Percentiles rank a stretch among this genome's conserved stretches.
Conservation (phyloP, 2,329 filamentous ascomycete genomes). For the Aspergillus puulaauensis region DNA sequence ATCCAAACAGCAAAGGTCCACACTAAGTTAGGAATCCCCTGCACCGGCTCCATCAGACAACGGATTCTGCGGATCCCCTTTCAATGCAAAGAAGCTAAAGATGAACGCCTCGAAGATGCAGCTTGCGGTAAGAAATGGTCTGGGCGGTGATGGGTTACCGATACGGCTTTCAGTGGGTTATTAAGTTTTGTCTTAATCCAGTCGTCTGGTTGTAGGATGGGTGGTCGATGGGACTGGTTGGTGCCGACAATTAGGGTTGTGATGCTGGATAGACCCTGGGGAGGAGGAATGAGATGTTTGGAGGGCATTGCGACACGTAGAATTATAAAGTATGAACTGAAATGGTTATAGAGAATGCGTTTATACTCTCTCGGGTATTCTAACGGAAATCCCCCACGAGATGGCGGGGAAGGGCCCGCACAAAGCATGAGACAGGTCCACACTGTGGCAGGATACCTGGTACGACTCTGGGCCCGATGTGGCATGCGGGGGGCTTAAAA, state of each 20-base stretch:
- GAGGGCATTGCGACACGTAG: too few relatives aligned
- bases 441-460: too few relatives aligned
- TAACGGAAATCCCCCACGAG: too few relatives aligned
- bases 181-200: slow-evolving; percentile 27
- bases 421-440: too few relatives aligned
- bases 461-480: too few relatives aligned
- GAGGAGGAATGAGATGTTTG: slow-evolving; percentile 16
- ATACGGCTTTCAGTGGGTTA: slow-evolving; percentile 29
- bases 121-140: slow-evolving; percentile 36
- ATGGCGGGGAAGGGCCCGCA: too few relatives aligned
- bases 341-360: too few relatives aligned
- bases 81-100: slow-evolving; percentile 29
- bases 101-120: slow-evolving; percentile 31
- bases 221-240: slow-evolving; percentile 27
- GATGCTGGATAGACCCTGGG: slow-evolving; percentile 27
- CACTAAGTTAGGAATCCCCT: slow-evolving; percentile 25
- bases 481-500: too few relatives aligned
- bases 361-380: too few relatives aligned
- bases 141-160: slow-evolving; percentile 37
- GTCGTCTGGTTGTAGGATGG: slow-evolving; percentile 33
- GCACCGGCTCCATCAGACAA: slow-evolving; percentile 32
- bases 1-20: slow-evolving; percentile 34
- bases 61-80: slow-evolving; percentile 24
- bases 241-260: slow-evolving; percentile 18
- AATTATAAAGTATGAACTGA: too few relatives aligned